These are phyloP conservation scores for Lunularia cruciata DNA, from an alignment of 225 moss, liverwort and hornwort genomes.

Conservation along the genomic window DNA sequence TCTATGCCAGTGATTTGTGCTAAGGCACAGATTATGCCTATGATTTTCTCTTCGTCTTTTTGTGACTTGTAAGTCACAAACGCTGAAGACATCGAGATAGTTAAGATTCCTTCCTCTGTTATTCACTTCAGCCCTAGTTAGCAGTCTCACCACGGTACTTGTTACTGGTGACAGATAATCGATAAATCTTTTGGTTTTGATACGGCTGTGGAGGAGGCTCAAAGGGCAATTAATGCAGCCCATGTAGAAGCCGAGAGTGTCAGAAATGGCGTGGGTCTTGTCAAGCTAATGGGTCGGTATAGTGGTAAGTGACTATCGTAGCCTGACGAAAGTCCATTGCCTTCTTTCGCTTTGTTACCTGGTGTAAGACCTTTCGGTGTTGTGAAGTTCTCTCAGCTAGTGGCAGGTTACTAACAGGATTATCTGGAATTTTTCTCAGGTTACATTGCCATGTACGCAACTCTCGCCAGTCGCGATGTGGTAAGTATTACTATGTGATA, in stretches of 20 bases:
- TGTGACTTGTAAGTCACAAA: too few relatives aligned
- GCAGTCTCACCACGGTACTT: too few relatives aligned
- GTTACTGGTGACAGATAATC: conserved; percentile 43
- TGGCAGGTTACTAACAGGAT: background rate
- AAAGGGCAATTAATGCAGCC: conserved; percentile 67
- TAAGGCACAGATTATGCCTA: too few relatives aligned
- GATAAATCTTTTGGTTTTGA: conserved; percentile 74
- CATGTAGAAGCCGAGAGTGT: conserved; percentile 65
- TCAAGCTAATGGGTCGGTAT: conserved; percentile 70
- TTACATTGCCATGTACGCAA: conserved; percentile 70
- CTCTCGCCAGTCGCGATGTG: conserved; percentile 70
- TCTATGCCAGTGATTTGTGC: too few relatives aligned
- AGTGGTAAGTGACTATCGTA: conserved; percentile 40
- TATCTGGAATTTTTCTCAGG: conserved; percentile 38
- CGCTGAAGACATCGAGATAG: too few relatives aligned
- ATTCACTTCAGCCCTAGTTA: too few relatives aligned
- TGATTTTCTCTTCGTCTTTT: too few relatives aligned
- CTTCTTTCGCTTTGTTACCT: too few relatives aligned
- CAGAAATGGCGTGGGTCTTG: conserved; percentile 63
- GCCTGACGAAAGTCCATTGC: background rate
- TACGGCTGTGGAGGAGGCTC: conserved; percentile 72
- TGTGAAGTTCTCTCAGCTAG: background rate
- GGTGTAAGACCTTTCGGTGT: too few relatives aligned
- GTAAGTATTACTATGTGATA: too few relatives aligned
- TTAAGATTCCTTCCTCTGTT: too few relatives aligned